Conservation (phyloP, 257 asterid genomes). For the Salvia miltiorrhiza region DNA sequence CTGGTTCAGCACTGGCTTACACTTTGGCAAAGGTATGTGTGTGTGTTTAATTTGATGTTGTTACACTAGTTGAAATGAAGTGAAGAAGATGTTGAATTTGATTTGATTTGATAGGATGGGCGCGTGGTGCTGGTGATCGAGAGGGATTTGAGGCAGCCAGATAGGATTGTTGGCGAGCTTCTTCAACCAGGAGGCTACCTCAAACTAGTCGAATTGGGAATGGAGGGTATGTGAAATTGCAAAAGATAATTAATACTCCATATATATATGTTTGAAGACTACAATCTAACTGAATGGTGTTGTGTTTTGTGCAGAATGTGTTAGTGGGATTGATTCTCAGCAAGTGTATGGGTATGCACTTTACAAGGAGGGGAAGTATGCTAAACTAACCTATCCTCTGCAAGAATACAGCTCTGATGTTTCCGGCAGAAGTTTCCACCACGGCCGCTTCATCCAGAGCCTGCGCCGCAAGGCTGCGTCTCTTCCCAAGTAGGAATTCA, state of each 20-base stretch:
- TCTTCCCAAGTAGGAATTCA: slow-evolving; percentile 46
- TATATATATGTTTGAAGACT: too few relatives aligned
- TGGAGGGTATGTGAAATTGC: slow-evolving; percentile 36
- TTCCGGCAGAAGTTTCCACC: slow-evolving; percentile 52
- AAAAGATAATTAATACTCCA: too few relatives aligned
- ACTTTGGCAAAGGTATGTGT: slow-evolving; percentile 45
- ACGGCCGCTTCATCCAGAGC: slow-evolving; percentile 50
- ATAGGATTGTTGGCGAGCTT: slow-evolving; percentile 53
- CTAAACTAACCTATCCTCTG: slow-evolving; percentile 43
- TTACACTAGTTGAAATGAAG: too few relatives aligned
- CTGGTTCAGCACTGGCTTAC: slow-evolving; percentile 58
- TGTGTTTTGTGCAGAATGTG: slow-evolving; percentile 33
- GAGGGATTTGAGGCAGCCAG: slow-evolving; percentile 49
- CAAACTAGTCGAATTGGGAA: slow-evolving; percentile 44
- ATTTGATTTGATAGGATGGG: slow-evolving; percentile 33
- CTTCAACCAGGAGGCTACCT: slow-evolving; percentile 59
- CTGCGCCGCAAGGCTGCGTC: slow-evolving; percentile 46
- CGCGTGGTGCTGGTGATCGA: slow-evolving; percentile 48
- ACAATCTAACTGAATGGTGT: too few relatives aligned
- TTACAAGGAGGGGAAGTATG: slow-evolving; percentile 44
- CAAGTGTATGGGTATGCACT: slow-evolving; percentile 42
- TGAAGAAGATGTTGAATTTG: not conserved
- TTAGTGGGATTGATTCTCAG: slow-evolving; percentile 44
- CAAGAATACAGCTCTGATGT: slow-evolving; percentile 39
- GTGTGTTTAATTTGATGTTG: not conserved